phyloP scores from a whole-genome alignment of 768 basidiomycete species.

The Termitomyces sp. region DNA sequence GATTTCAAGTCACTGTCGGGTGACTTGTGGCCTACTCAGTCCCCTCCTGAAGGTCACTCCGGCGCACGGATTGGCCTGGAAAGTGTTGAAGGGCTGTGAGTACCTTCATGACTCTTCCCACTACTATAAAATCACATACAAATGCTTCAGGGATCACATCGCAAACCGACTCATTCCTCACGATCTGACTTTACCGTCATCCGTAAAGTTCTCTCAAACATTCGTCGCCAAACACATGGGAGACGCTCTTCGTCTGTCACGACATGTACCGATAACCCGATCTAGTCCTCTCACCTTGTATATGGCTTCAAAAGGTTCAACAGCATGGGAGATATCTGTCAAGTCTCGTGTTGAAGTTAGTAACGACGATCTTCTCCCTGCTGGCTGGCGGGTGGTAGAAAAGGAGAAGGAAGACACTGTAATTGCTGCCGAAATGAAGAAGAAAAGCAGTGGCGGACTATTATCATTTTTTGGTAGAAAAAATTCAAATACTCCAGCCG shows the following conservation, averaged over 20 bases:
- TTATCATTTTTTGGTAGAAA: constrained; percentile 68
- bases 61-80: constrained; percentile 35
- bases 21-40: constrained; percentile 43
- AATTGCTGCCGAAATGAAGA: constrained; percentile 34
- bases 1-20: constrained; percentile 46
- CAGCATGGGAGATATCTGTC: constrained; percentile 69
- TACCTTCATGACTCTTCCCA: constrained; percentile 10
- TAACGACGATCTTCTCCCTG: constrained; percentile 53
- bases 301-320: constrained; percentile 63
- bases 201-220: constrained; percentile 46
- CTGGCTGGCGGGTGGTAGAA: constrained; percentile 69
- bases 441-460: constrained; percentile 50
- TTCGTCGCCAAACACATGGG: constrained; percentile 52
- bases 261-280: constrained; percentile 46
- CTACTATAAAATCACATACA: neutral
- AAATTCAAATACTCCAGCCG: constrained; percentile 6
- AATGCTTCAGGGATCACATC: constrained; percentile 29
- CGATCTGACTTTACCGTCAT: constrained; percentile 43
- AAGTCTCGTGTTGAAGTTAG: constrained; percentile 43
- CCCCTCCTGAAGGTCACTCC: constrained; percentile 1
- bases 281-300: constrained; percentile 67
- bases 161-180: constrained; percentile 42
- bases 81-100: constrained; percentile 59
- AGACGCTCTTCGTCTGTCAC: constrained; percentile 58
- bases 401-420: constrained; percentile 35